Evolutionary conservation across 768 basidiomycete genomes (phyloP).

Genomic region (Pleurotus ostreatus): DNA sequence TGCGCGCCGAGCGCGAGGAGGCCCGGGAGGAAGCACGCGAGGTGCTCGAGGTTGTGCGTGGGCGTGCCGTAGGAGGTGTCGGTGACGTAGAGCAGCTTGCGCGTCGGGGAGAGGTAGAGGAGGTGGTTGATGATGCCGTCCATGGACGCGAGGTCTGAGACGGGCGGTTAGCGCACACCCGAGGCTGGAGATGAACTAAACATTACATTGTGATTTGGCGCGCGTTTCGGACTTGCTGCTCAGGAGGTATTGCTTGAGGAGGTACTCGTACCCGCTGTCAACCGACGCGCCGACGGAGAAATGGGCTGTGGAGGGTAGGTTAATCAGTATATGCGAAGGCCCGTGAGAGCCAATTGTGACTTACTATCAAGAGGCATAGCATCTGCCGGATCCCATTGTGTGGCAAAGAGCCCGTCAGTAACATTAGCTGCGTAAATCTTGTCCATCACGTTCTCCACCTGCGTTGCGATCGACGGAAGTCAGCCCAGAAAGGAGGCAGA

Average conservation of each 20-base stretch:
- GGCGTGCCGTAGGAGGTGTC: slow-evolving; percentile 34
- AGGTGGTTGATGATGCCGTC: slow-evolving; percentile 54
- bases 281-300: slow-evolving; percentile 53
- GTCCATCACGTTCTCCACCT: slow-evolving; percentile 36
- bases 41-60: slow-evolving; percentile 53
- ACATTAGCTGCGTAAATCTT: slow-evolving; percentile 27
- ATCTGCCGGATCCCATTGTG: slow-evolving; percentile 24
- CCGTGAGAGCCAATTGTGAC: too few relatives aligned
- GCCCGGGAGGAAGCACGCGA: slow-evolving; percentile 69
- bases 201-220: slow-evolving; percentile 57
- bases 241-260: slow-evolving; percentile 62
- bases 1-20: slow-evolving; percentile 60
- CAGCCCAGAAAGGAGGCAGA: too few relatives aligned
- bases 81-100: slow-evolving; percentile 62
- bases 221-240: slow-evolving; percentile 39
- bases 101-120: slow-evolving; percentile 51
- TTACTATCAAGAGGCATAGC: slow-evolving; percentile 22
- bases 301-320: slow-evolving; percentile 23
- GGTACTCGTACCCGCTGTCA: slow-evolving; percentile 67
- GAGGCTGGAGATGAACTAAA: slow-evolving; percentile 23
- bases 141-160: slow-evolving; percentile 44
- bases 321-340: background rate
- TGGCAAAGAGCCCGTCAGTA: slow-evolving; percentile 30
- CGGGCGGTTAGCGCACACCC: background rate
- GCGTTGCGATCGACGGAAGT: too few relatives aligned